These are phyloP conservation scores for Aaosphaeria arxii DNA, from an alignment of 2,329 filamentous ascomycete genomes.

Conservation along the genomic window DNA sequence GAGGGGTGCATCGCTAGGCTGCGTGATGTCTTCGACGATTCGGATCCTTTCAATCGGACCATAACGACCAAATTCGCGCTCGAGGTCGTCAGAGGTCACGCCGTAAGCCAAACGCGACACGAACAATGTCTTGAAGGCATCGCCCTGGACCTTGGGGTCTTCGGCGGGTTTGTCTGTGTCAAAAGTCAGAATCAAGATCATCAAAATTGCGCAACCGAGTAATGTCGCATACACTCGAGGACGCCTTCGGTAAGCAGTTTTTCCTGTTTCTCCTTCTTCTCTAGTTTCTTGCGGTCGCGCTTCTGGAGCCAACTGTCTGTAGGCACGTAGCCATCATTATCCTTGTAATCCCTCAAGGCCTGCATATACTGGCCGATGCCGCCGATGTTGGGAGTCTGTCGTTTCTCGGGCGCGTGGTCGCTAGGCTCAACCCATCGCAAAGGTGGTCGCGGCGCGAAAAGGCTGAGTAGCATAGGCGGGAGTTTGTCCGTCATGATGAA, in stretches of 20 bases:
- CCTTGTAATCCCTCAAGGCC: constrained; percentile 72
- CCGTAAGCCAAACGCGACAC: constrained; percentile 88
- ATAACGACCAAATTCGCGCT: constrained; percentile 89
- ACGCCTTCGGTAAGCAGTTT: constrained; percentile 62
- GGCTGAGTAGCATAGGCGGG: constrained; percentile 83
- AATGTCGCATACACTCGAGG: constrained; percentile 55
- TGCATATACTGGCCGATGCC: constrained; percentile 75
- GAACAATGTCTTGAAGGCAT: constrained; percentile 93
- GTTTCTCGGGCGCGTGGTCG: constrained; percentile 80
- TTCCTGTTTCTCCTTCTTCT: constrained; percentile 70
- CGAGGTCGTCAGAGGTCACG: constrained; percentile 82
- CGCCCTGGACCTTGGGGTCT: constrained; percentile 85
- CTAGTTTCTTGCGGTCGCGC: constrained; percentile 76
- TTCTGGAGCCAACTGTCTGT: constrained; percentile 92
- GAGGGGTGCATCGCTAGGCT: constrained; percentile 57
- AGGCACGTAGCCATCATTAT: constrained; percentile 71
- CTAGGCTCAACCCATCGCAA: constrained; percentile 82
- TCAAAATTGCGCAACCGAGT: constrained; percentile 1
- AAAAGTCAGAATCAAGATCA: constrained; percentile 10
- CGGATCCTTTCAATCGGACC: constrained; percentile 96
- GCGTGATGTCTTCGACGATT: constrained; percentile 75
- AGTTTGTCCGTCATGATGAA: constrained; percentile 88
- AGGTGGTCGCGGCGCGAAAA: constrained; percentile 92
- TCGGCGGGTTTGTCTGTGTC: constrained; percentile 71
- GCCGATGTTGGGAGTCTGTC: constrained; percentile 68